phyloP scores from a whole-genome alignment of 2,329 filamentous ascomycete genomes.

The Aspergillus sp. region DNA sequence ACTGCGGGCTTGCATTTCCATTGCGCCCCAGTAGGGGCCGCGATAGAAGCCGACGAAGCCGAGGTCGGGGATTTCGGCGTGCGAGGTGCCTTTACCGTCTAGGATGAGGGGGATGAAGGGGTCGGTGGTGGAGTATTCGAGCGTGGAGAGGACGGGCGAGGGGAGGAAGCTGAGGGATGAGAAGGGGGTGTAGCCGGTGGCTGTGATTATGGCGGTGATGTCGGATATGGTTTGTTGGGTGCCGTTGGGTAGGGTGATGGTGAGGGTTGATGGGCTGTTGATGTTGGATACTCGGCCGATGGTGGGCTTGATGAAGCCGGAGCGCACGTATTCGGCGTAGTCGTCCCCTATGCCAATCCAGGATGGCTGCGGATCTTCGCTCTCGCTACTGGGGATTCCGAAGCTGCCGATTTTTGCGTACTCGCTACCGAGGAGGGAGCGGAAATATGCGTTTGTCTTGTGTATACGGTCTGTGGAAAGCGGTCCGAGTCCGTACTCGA shows the following conservation, averaged over 20 bases:
- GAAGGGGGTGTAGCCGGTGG: conserved; percentile 72
- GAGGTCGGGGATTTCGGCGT: conserved; percentile 62
- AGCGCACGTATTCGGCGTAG: conserved; percentile 73
- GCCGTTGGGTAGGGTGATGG: conserved; percentile 36
- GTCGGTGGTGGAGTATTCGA: conserved; percentile 60
- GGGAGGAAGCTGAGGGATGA: conserved; percentile 67
- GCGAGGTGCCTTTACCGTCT: conserved; percentile 66
- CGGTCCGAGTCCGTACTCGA: conserved; percentile 66
- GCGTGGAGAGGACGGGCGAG: conserved; percentile 52
- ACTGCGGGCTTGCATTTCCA: conserved; percentile 80
- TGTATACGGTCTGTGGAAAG: conserved; percentile 61
- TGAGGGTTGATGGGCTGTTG: neutral
- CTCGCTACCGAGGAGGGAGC: conserved; percentile 47
- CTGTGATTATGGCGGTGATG: conserved; percentile 69
- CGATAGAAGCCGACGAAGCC: conserved; percentile 84
- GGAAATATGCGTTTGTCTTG: conserved; percentile 53
- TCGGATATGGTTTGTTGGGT: conserved; percentile 52
- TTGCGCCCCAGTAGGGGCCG: conserved; percentile 81
- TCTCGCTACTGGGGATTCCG: conserved; percentile 38
- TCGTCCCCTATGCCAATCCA: conserved; percentile 70
- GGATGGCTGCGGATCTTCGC: conserved; percentile 54
- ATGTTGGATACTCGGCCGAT: conserved; percentile 44
- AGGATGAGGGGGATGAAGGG: conserved; percentile 65
- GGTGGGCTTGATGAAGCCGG: conserved; percentile 57
- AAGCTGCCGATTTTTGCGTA: conserved; percentile 43